Base-by-base conservation (phyloP, 495 filamentous ascomycete genomes). In the Xylaria venustula region DNA sequence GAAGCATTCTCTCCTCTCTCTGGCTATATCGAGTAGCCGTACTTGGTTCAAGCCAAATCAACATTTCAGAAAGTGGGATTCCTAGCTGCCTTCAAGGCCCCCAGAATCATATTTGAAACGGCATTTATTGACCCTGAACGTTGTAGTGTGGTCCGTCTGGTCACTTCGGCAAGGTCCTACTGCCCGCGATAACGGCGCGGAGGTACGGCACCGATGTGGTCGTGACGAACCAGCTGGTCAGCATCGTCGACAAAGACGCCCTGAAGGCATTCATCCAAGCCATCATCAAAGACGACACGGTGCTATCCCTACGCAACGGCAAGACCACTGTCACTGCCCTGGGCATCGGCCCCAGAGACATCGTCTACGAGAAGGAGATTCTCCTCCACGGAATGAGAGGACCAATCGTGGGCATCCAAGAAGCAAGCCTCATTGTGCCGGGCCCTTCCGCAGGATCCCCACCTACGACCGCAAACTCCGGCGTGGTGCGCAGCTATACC, bases 261-360 rank as follows among this genome's bases (percentile, higher is more conserved):
- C 64, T 68, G 6, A 49, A 52, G 15, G 63, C 64, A n/a, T 71
- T 76, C 64, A 46, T 72, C 9, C 36, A 26, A 9, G 14, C 52
- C 14, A 44, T 69, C 14, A 63, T 66, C 26, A 28, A 54, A n/a
- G 40, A 60, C 25, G 50, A 47, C 22, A 30, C 62, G 1, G 7
- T 59, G 11, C 61, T 74, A 28, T 60, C 51, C 1, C 62, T 75
- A 23, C 56, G 64, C 42, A 68, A 74, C 49, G 73, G 72, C n/a
- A 17, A 44, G 15, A 61, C 62, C 1, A 22, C 32, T 3, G 42
- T 74, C 46, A 20, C 51, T 12, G 48, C 64, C 40, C 12, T 65
- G 17, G 25, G 67, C 20, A 20, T 64, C 14, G 53, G 44, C 12
- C 60, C 52, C 0, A 51, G 53, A 1, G 44, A 63, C 2, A 59